phyloP scores from a whole-genome alignment of 116 monocot species.

The Cymodocea nodosa region DNA sequence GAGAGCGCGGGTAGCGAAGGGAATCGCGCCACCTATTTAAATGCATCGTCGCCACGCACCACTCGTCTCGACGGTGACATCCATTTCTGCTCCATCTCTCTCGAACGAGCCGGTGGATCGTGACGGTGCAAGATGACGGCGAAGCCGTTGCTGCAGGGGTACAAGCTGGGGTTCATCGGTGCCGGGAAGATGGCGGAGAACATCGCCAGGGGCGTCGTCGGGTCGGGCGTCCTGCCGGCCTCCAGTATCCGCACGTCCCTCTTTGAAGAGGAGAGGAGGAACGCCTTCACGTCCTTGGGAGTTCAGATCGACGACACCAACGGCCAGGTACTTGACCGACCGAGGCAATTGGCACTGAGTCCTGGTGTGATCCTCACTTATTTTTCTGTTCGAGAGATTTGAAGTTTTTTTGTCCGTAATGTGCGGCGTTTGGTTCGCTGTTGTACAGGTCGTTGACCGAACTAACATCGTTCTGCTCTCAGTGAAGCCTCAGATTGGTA shows the following conservation, averaged over 20 bases:
- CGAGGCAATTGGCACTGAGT: no score
- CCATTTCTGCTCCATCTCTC: no score
- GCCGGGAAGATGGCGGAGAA: slow-evolving; percentile 97
- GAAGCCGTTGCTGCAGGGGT: slow-evolving; percentile 17
- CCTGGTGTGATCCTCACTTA: not conserved
- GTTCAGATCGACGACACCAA: slow-evolving; percentile 43
- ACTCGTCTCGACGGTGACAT: no score
- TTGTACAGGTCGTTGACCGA: slow-evolving; percentile 51
- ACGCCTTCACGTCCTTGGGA: slow-evolving; percentile 57
- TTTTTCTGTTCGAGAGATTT: not conserved
- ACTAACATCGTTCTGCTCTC: slow-evolving; percentile 77
- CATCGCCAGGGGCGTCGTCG: slow-evolving; percentile 60
- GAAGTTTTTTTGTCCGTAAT: not conserved
- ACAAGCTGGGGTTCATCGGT: slow-evolving; percentile 66
- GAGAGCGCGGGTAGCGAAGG: no score
- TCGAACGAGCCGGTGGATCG: no score
- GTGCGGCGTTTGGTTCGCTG: not conserved
- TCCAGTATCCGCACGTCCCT: slow-evolving; percentile 46
- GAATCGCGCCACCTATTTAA: no score
- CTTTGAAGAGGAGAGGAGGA: slow-evolving; percentile 28
- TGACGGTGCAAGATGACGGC: slow-evolving; percentile 1
- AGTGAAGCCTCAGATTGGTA: slow-evolving; percentile 81
- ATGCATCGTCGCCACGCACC: no score
- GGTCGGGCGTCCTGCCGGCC: slow-evolving; percentile 52
- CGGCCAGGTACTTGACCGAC: slow-evolving; percentile 22